Conservation (phyloP, 2,329 filamentous ascomycete species). For the Venturia oleaginea region DNA sequence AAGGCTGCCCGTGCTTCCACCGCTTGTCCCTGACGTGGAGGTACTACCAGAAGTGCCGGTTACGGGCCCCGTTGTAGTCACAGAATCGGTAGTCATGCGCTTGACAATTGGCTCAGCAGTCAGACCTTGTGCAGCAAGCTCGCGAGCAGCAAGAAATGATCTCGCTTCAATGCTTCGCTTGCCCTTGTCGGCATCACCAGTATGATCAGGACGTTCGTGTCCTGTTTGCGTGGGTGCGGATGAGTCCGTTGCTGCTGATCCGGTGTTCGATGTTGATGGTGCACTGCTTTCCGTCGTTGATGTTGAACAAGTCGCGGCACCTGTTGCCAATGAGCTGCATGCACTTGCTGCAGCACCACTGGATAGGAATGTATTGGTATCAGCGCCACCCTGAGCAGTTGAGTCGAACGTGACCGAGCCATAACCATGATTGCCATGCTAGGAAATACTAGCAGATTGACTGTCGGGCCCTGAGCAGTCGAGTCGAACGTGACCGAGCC, state of each 20-base stretch:
- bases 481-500: not conserved
- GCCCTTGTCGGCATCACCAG: conserved; percentile 12
- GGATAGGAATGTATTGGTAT: not conserved
- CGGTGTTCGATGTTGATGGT: not conserved
- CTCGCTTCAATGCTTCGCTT: conserved; percentile 7
- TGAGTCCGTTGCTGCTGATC: not conserved
- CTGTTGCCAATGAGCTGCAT: not conserved
- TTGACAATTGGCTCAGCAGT: conserved; percentile 7
- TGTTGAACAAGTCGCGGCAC: not conserved
- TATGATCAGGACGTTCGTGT: not conserved
- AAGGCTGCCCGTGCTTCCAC: conserved; percentile 21
- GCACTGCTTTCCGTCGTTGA: not conserved
- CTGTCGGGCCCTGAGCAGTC: not conserved
- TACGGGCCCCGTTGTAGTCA: too few species aligned
- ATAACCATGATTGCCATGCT: conserved; percentile 32
- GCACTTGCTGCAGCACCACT: not conserved
- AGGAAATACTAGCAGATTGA: conserved; percentile 31
- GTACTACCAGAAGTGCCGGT: not conserved
- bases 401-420: not conserved
- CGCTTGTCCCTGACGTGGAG: not conserved
- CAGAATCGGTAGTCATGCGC: not conserved
- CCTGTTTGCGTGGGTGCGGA: not conserved
- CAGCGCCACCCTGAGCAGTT: not conserved
- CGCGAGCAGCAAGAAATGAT: not conserved
- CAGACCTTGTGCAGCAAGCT: not conserved